Evolutionary conservation across 2,329 filamentous ascomycete genomes (phyloP), one percentile per base, ranked within the genome.

Genomic region (Drechslerella stenobrocha): DNA sequence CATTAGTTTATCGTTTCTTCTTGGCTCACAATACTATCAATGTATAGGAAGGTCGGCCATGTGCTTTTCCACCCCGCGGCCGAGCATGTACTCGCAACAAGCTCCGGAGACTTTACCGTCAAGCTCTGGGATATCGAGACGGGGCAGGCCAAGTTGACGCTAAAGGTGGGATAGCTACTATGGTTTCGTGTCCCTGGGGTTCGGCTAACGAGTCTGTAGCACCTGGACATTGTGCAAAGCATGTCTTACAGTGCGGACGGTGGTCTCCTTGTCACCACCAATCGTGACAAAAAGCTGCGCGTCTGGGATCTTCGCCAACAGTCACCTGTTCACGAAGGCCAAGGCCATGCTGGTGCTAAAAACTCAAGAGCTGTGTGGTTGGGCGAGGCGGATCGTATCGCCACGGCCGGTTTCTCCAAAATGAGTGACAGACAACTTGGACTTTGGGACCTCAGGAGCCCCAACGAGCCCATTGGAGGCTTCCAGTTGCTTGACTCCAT

Each of bases 361-460:
- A 97, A 95, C 81, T 96, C 92, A 78, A 87, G 93, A 75, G 87
- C 88, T 26, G 91, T 96, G 11, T 98, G 93, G 93, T 83, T 98
- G 82, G 93, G 97, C 78, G 90, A 95, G 75, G 35, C 70, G 20
- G 95, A 97, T 79, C 86, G 92, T 71, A 87, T 98, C 74, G 93
- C 89, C 53, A 97, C 93, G 1, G 97, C 93, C 3, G 93, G 93
- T 71, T 98, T 98, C 82, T 96, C 91, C 51, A 88, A 87, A 76
- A 97, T 97, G 93, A 97, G 93, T 76, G 93, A 98, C 79, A 86
- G 93, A 55, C 93, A 98, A 77, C 82, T 98, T 72, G 93, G 89
- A 53, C 82, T 98, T 34, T 98, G 93, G 93, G 93, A 98, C 80
- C 85, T 90, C 47, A 88, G 91, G 73, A 87, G 84, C 71, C 84